Conservation (phyloP, 2,329 filamentous ascomycete genomes). For the Pseudogymnoascus pannorum region DNA sequence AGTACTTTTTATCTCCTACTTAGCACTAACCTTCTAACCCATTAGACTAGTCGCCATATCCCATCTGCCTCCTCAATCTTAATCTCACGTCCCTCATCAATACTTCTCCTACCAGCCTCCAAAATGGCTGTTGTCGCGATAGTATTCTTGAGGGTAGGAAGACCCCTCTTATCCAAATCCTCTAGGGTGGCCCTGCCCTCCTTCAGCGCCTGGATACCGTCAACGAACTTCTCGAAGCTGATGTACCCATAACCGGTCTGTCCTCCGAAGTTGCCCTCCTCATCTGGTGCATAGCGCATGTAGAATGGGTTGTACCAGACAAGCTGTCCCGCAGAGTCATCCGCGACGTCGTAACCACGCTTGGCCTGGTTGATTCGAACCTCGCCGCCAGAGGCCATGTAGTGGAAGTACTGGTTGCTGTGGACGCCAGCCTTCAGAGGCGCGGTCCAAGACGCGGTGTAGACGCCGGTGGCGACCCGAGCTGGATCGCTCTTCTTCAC, state of each 20-base stretch:
- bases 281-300: constrained; percentile 89
- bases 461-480: constrained; percentile 78
- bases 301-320: constrained; percentile 94
- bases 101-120: constrained; percentile 74
- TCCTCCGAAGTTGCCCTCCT: constrained; percentile 88
- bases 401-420: constrained; percentile 95
- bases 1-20: no score
- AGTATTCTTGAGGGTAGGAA: constrained; percentile 83
- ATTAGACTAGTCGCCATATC: constrained; percentile 57
- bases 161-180: constrained; percentile 69
- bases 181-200: constrained; percentile 63
- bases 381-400: constrained; percentile 77
- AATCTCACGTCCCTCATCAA: constrained; percentile 75
- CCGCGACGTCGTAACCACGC: constrained; percentile 89
- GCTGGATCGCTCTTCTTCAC: constrained; percentile 59
- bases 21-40: no score
- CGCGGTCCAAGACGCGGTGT: constrained; percentile 91
- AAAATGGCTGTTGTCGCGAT: constrained; percentile 88
- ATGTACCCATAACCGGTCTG: constrained; percentile 91
- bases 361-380: constrained; percentile 89
- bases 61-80: constrained; percentile 62
- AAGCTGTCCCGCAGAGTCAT: constrained; percentile 62
- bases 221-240: constrained; percentile 92
- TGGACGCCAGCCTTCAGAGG: constrained; percentile 91
- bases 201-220: constrained; percentile 74